These are phyloP conservation scores for Paramicrosporidium saccamoebae DNA, from an alignment of 371 early-diverging fungal genomes.

Conservation along the genomic window DNA sequence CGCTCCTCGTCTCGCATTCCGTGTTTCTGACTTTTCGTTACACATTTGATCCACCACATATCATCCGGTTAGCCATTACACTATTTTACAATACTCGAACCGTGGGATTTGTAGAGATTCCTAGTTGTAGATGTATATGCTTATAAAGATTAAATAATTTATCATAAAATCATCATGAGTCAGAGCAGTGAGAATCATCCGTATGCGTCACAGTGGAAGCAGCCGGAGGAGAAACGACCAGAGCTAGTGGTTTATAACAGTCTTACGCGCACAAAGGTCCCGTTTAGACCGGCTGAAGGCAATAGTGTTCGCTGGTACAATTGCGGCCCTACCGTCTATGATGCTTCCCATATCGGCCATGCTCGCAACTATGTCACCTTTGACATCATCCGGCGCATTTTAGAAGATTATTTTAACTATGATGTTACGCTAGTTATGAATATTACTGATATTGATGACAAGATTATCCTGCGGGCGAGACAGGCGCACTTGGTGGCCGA, in stretches of 20 bases:
- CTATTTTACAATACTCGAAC: no score
- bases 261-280: constrained; percentile 24
- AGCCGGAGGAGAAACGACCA: no score
- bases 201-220: no score
- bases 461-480: constrained; percentile 78
- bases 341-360: constrained; percentile 93
- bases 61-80: no score
- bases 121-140: no score
- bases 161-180: no score
- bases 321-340: constrained; percentile 99
- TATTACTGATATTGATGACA: constrained; percentile 98
- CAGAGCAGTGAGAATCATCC: no score
- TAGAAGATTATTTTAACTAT: constrained; percentile 86
- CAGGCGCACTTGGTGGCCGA: constrained; percentile 41
- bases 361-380: constrained; percentile 82
- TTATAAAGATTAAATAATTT: no score
- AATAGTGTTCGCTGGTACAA: constrained; percentile 72
- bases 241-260: constrained; percentile 1
- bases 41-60: no score
- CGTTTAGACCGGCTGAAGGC: constrained; percentile 42
- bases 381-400: constrained; percentile 80
- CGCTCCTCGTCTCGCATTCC: no score
- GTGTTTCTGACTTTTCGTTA: no score
- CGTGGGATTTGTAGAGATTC: no score
- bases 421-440: constrained; percentile 91